Evolutionary conservation across 306 rosid species (phyloP), one percentile per base, ranked within the genome.

Genomic region (Sphenostylis stenocarpa): DNA sequence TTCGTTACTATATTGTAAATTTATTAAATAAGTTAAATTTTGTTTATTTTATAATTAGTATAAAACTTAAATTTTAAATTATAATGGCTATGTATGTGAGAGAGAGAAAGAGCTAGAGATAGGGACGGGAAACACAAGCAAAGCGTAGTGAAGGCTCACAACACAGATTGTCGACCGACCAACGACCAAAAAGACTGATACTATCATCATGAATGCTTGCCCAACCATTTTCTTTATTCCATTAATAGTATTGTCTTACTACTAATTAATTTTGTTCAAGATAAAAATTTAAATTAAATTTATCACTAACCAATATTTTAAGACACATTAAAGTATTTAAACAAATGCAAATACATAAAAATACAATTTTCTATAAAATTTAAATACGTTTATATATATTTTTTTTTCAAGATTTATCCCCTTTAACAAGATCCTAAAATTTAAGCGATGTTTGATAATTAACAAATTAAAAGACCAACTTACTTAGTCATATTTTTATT

Each of bases 131-230:
- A 86, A 85, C 93, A 91, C 79, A 76, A 83, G 78, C 85, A 83
- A 56, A 77, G 76, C 88, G 84, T 78, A 84, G 88, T 83, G 84
- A 92, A 87, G 15, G 26, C 86, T 80, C 86, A 86, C 88, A 84
- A 89, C 86, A 85, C 91, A 85, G 88, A 86, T 88, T 89, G 97
- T 93, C 92, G 89, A 91, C 97, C 96, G 88, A 91, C 91, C 94
- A 87, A 89, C 70, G 90, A 83, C 93, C 83, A 81, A 88, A 89
- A 87, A 87, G 88, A 84, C 89, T 81, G 87, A 86, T 86, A 79
- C 76, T 83, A 83, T 85, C 92, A 90, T 93, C 86, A 91, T 88
- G 81, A 88, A 83, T 51, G 77, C 86, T 82, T 77, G 67, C 82
- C 87, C 67, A 73, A 73, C 73, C 52, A 70, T 78, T 70, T 72